Evolutionary conservation across 2,329 filamentous ascomycete species (phyloP), one percentile per base, ranked within the genome.

Genomic region (Colletotrichum sansevieriae): DNA sequence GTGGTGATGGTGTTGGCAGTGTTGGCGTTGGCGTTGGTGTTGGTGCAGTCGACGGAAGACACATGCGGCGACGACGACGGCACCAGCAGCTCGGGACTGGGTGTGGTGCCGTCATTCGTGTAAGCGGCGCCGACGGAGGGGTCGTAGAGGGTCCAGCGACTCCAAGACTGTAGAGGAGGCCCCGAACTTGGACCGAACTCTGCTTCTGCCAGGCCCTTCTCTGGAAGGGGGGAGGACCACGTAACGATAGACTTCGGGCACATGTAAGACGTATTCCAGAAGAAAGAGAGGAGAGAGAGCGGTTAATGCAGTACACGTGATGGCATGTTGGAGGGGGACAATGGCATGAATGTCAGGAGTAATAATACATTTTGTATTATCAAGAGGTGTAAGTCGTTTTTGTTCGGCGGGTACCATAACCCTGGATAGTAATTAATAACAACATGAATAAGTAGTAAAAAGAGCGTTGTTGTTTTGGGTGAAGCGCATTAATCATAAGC

Each of bases 41-140:
- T 25, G n/a, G 22, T 22, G 49, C 15, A 55, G 47, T 7, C 47
- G 18, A 29, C 35, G 39, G 18, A 20, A 39, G 51, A n/a, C 22
- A 55, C 35, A 9, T 35, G 29, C 22, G 4, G 4, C 55, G 47
- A 15, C 49, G 25, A 43, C 55, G 12, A n/a, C 29, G 12, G 49
- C 49, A 54, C 49, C 49, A 33, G 49, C 49, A 35, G 49, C 25
- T 54, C n/a, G 49, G 49, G 11, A 47, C 29, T 51, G 58, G 44
- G 58, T 61, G 58, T 43, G 46, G 37, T 54, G 59, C 37, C 58
- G 58, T 52, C 58, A 33, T 61, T 61, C 62, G 22, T 43, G 55
- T 49, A 35, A 43, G 52, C 37, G 29, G 41, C 20, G 33, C 43
- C 57, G 44, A 33, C 25, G 33, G 12, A 44, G 57, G 59, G 15